A percentile compares a stretch with the other conserved stretches of the same genome.
These are phyloP conservation scores for Stephania yunnanensis DNA, from an alignment of 164 flowering plant genomes.

Conservation along the genomic window DNA sequence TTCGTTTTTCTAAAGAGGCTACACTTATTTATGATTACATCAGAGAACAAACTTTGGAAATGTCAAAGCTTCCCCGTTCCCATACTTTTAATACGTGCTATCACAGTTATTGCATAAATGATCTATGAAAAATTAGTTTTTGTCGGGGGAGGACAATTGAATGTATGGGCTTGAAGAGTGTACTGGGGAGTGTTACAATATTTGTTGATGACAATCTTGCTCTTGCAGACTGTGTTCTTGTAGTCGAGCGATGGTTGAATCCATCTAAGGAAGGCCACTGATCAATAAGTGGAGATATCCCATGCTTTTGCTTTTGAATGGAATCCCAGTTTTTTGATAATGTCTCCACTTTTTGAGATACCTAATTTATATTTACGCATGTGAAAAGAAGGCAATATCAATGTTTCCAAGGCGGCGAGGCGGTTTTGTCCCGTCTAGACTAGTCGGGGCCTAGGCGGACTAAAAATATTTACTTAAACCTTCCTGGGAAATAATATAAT, in stretches of 20 bases:
- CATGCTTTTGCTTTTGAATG: background rate
- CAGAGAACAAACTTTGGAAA: background rate
- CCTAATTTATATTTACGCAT: too few relatives aligned
- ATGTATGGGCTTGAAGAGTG: background rate
- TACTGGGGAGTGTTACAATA: background rate
- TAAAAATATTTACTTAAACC: too few relatives aligned
- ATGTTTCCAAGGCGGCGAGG: too few relatives aligned
- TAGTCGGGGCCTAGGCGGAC: too few relatives aligned
- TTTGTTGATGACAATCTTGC: background rate
- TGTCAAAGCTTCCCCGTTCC: background rate
- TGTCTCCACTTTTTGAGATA: too few relatives aligned
- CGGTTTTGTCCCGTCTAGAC: too few relatives aligned
- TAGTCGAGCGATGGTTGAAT: constrained; percentile 1
- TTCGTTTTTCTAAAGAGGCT: background rate
- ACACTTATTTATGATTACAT: background rate
- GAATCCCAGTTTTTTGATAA: too few relatives aligned
- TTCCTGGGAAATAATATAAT: too few relatives aligned
- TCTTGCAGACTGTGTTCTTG: background rate
- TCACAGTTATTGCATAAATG: background rate
- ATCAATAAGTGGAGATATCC: background rate
- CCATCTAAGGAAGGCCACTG: background rate
- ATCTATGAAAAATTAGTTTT: background rate
- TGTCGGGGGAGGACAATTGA: background rate
- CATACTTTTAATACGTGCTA: background rate
- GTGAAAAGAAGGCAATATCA: too few relatives aligned